Base-by-base conservation (phyloP, 352 stramenopile genomes). In the Globisporangium yorkense region DNA sequence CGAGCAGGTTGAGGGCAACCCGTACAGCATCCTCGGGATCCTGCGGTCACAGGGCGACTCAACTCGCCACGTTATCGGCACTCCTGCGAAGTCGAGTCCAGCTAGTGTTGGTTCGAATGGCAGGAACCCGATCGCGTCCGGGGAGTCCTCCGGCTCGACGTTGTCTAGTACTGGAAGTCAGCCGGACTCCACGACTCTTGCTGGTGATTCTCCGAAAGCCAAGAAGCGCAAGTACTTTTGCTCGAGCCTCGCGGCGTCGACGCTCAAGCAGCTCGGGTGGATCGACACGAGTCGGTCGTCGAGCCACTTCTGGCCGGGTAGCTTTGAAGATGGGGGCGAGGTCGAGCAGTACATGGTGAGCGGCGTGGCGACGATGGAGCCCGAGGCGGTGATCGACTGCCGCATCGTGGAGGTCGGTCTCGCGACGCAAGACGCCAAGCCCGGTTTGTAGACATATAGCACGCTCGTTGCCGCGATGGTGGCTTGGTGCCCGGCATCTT, bases 141-240 rank as follows among this genome's bases (percentile, higher is more conserved):
- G 20, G 5, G 43, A 48, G n/a, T 48, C n/a, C 43, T 48, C 43
- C 12, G n/a, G 20, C 43, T 27, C 43, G 43, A 57, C 18, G 7
- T 44, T 39, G 24, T 39, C 27, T 8, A 51, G 47, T 15, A 20
- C 10, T 12, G 47, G 4, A 8, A 33, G 21, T 10, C 47, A 33
- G 16, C 18, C 31, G 20, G 37, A 24, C 15, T 16, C 18, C 31
- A 31, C 18, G 7, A 33, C 31, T 29, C 9, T 18, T 44, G 8
- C 33, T 31, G 5, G n/a, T 5, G 18, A 54, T 43, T 24, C 27
- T 18, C 16, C 48, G 29, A 27, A 18, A 55, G n/a, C 50, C 27
- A 44, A 24, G 27, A 84, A 87, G 59, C 78, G 75, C 44, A 92
- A 92, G 65, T 94, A 92, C 54, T 92, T 94, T 70, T 94, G 84